Evolutionary conservation across 768 basidiomycete species (phyloP).

Genomic region (Lentinula guzmanii): DNA sequence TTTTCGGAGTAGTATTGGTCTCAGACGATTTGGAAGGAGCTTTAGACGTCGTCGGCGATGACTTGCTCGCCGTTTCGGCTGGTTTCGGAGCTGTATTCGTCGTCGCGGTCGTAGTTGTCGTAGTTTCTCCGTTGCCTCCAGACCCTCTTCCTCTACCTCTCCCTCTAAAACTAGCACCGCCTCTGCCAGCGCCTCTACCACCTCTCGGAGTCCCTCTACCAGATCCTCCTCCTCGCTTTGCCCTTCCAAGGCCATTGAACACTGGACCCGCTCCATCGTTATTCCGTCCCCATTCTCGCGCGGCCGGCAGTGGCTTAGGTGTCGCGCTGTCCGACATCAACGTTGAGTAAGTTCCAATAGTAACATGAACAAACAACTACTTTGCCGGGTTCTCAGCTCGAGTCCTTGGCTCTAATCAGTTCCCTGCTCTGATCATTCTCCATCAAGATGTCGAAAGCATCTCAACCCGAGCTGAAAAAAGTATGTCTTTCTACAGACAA

Average conservation of each 20-base stretch:
- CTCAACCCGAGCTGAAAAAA: constrained; percentile 98
- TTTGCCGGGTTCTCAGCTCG: neutral
- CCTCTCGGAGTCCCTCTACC: constrained; percentile 29
- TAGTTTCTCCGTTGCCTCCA: constrained; percentile 17
- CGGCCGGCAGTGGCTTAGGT: neutral
- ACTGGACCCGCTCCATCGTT: constrained; percentile 41
- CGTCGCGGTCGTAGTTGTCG: neutral
- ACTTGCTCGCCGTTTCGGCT: neutral
- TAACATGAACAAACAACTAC: neutral
- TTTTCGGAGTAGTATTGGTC: constrained; percentile 16
- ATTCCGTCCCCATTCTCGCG: constrained; percentile 35
- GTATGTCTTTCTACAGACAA: constrained; percentile 33
- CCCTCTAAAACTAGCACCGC: constrained; percentile 1
- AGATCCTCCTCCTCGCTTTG: constrained; percentile 22
- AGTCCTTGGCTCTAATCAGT: neutral
- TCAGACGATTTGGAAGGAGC: constrained; percentile 7
- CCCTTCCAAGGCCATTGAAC: constrained; percentile 36
- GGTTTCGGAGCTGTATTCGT: constrained; percentile 1
- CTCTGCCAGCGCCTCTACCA: constrained; percentile 17
- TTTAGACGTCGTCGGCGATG: neutral
- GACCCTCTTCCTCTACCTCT: constrained; percentile 17
- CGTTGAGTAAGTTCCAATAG: neutral
- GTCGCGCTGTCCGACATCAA: neutral
- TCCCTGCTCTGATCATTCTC: constrained; percentile 7
- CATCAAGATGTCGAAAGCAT: constrained; percentile 80